These are phyloP conservation scores for Crataegus laevigata DNA, from an alignment of 306 rosid species.

Conservation along the genomic window DNA sequence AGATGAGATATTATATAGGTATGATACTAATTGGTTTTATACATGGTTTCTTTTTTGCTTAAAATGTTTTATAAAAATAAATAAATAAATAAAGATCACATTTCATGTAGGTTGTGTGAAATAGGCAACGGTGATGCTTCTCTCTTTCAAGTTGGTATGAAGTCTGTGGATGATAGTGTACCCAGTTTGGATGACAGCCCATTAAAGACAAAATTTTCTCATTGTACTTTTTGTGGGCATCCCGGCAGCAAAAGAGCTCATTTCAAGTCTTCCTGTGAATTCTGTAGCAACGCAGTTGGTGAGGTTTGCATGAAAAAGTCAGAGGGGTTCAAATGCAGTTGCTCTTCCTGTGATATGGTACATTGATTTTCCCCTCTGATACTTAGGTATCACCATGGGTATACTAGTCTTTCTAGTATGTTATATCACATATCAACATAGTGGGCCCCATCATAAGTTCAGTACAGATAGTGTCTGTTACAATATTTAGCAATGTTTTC, in stretches of 20 bases:
- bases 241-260: conserved; percentile 77
- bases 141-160: conserved; percentile 25
- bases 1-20: conserved; percentile 76
- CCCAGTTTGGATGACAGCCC: conserved; percentile 32
- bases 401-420: background rate
- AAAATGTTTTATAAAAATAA: background rate
- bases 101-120: conserved; percentile 52
- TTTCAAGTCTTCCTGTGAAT: conserved; percentile 48
- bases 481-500: background rate
- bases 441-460: background rate
- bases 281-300: conserved; percentile 31
- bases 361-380: background rate
- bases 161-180: conserved; percentile 23
- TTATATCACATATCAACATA: background rate
- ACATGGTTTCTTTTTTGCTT: background rate
- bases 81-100: conserved; percentile 10
- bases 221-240: conserved; percentile 92
- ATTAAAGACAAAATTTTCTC: conserved; percentile 44
- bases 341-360: conserved; percentile 68
- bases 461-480: background rate
- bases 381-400: background rate
- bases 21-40: background rate
- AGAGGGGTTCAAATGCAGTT: conserved; percentile 68
- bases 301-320: conserved; percentile 68
- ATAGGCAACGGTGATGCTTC: conserved; percentile 53